Conservation (phyloP, 169 alveolate genomes). For the Plasmodium vivax region DNA sequence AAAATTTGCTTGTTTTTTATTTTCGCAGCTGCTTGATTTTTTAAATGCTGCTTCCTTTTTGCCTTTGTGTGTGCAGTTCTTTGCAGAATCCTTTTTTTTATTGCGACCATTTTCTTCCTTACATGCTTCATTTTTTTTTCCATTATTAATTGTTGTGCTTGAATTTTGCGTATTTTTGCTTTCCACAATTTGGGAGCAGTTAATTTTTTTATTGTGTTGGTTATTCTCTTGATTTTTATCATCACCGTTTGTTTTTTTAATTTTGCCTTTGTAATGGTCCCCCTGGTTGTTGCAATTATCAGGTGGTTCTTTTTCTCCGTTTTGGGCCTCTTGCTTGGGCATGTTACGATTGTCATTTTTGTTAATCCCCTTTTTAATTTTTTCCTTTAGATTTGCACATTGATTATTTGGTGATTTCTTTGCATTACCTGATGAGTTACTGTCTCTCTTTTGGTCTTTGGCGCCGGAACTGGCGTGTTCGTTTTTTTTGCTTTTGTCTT, state of each 20-base stretch:
- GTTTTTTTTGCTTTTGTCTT: not conserved
- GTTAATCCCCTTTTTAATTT: not conserved
- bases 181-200: constrained; percentile 2
- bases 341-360: not conserved
- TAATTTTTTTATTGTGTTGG: not conserved
- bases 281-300: not conserved
- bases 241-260: constrained; percentile 7
- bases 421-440: not conserved
- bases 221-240: not conserved
- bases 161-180: not conserved
- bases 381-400: not conserved
- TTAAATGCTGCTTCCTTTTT: constrained; percentile 1
- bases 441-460: not conserved
- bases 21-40: constrained; percentile 15
- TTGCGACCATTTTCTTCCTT: not conserved
- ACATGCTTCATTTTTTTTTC: not conserved
- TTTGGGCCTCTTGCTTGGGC: not conserved
- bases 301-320: not conserved
- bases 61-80: not conserved
- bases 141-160: not conserved
- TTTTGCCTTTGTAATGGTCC: constrained; percentile 12
- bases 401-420: not conserved
- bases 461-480: not conserved
- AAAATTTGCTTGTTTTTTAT: not conserved
- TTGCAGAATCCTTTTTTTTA: not conserved